These are phyloP conservation scores for Gnomoniopsis sp. DNA, from an alignment of 2,329 filamentous ascomycete species.

Conservation along the genomic window DNA sequence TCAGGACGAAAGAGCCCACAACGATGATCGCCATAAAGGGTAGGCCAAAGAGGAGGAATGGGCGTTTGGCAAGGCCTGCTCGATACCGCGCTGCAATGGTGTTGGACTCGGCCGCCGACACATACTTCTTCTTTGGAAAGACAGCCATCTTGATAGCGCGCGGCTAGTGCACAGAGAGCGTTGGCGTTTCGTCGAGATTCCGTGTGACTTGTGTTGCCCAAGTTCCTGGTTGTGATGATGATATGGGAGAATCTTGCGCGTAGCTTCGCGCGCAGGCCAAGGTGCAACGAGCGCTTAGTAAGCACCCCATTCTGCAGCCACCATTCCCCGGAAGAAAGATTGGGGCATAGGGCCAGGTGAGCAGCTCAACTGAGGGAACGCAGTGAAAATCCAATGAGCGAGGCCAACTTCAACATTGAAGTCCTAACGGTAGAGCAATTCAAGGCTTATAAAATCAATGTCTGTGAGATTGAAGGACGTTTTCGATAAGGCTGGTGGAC, in stretches of 20 bases:
- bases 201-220: not conserved
- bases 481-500: too few species aligned
- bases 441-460: too few species aligned
- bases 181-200: not conserved
- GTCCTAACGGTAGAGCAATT: too few species aligned
- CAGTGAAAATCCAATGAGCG: too few species aligned
- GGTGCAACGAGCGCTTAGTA: too few species aligned
- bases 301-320: too few species aligned
- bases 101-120: conserved; percentile 61
- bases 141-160: conserved; percentile 48
- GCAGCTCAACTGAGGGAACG: too few species aligned
- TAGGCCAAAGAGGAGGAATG: conserved; percentile 89
- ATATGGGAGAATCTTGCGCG: not conserved
- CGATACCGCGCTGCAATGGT: conserved; percentile 76
- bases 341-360: too few species aligned
- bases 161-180: not conserved
- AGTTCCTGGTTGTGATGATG: not conserved
- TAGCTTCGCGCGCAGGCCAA: too few species aligned
- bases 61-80: conserved; percentile 67
- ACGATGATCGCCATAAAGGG: conserved; percentile 90
- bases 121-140: conserved; percentile 71
- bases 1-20: conserved; percentile 88
- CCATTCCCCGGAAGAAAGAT: too few species aligned
- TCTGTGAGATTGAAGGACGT: too few species aligned
- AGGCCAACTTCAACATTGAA: too few species aligned